Conservation (phyloP, 2,329 filamentous ascomycete genomes). For the Aspergillus glaucus region DNA sequence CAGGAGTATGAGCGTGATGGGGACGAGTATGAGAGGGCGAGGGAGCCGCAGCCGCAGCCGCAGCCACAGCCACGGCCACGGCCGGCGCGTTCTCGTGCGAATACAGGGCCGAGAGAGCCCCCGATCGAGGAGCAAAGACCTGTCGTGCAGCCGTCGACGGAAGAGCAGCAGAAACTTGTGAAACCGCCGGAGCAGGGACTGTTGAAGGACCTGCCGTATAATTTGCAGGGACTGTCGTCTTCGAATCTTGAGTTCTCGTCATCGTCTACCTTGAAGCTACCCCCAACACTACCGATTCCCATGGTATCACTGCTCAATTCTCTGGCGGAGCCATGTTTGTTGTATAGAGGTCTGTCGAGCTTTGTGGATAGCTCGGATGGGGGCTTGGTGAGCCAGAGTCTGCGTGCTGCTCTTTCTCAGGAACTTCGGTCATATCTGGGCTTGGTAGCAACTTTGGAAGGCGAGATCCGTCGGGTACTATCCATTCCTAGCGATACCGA, state of each 20-base stretch:
- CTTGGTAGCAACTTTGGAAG: slow-evolving; percentile 84
- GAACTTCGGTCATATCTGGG: slow-evolving; percentile 87
- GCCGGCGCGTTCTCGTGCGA: slow-evolving; percentile 11
- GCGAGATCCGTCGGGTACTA: slow-evolving; percentile 79
- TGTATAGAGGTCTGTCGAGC: slow-evolving; percentile 72
- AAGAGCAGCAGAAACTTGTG: slow-evolving; percentile 36
- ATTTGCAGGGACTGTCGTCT: slow-evolving; percentile 84
- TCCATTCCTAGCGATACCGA: slow-evolving; percentile 55
- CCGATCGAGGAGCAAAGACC: slow-evolving; percentile 12
- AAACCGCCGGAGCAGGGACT: slow-evolving; percentile 61
- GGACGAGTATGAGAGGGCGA: slow-evolving; percentile 15
- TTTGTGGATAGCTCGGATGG: slow-evolving; percentile 78
- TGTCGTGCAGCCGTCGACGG: slow-evolving; percentile 9
- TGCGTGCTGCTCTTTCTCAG: slow-evolving; percentile 75
- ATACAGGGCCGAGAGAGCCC: slow-evolving; percentile 14
- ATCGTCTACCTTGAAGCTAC: slow-evolving; percentile 65
- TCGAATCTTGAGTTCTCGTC: slow-evolving; percentile 72
- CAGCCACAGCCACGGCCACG: neutral
- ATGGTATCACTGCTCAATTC: slow-evolving; percentile 82
- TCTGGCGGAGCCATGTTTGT: slow-evolving; percentile 84
- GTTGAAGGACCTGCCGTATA: slow-evolving; percentile 80
- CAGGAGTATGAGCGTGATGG: slow-evolving; percentile 15
- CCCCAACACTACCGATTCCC: slow-evolving; percentile 71
- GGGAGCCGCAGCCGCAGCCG: slow-evolving; percentile 2
- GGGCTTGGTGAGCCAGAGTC: slow-evolving; percentile 84